A percentile compares a stretch with the other conserved stretches of the same genome.
Conservation (phyloP, 1,284 basidiomycete genomes). For the Athelia sp. region DNA sequence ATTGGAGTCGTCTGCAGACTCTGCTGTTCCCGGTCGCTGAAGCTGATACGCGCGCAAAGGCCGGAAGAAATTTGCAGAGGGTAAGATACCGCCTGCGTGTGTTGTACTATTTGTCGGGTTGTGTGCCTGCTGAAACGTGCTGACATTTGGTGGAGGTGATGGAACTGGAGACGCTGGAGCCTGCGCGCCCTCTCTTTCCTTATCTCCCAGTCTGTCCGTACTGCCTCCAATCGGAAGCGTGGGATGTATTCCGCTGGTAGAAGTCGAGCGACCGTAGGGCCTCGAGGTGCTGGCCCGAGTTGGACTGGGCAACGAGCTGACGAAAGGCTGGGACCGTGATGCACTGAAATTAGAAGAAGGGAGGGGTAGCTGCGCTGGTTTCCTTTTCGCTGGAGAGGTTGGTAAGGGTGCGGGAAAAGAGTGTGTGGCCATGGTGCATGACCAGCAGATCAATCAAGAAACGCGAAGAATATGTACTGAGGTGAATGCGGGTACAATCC, state of each 20-base stretch:
- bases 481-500: no score
- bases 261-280: background rate
- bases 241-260: background rate
- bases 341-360: slow-evolving; percentile 1
- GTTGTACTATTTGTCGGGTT: slow-evolving; percentile 1
- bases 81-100: background rate
- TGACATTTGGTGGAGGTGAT: background rate
- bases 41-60: slow-evolving; percentile 1
- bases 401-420: background rate
- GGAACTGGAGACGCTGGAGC: background rate
- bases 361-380: background rate
- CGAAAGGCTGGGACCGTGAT: background rate
- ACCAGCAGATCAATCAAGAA: no score
- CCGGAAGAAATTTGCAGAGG: background rate
- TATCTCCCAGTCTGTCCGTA: background rate
- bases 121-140: background rate
- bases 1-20: background rate
- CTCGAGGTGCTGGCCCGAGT: background rate
- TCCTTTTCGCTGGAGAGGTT: background rate
- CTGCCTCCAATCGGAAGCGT: background rate
- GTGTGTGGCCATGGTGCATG: background rate
- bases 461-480: no score
- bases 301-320: background rate
- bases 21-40: background rate
- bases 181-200: background rate